Evolutionary conservation across 495 filamentous ascomycete genomes (phyloP).

Genomic region (Penicillium odoratum): DNA sequence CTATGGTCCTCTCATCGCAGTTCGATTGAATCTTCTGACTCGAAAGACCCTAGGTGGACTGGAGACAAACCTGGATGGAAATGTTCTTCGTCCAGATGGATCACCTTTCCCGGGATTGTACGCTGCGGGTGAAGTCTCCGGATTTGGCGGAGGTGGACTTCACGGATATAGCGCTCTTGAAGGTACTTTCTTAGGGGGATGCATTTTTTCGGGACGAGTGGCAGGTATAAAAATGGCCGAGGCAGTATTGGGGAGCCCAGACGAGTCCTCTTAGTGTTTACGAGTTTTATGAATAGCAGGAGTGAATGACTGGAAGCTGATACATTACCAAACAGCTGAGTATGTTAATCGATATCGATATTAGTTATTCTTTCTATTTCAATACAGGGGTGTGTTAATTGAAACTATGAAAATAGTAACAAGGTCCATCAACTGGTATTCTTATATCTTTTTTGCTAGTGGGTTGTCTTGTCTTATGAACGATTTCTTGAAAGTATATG

Average conservation of each 20-base stretch:
- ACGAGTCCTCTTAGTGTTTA: not conserved
- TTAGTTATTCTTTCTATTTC: not conserved
- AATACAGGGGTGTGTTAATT: not conserved
- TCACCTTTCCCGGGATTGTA: slow-evolving; percentile 2
- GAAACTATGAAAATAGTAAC: too few relatives aligned
- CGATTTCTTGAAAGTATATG: too few relatives aligned
- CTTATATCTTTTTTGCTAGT: too few relatives aligned
- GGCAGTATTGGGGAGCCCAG: not conserved
- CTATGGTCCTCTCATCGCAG: slow-evolving; percentile 1
- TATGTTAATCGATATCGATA: not conserved
- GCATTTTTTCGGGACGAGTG: slow-evolving; percentile 7
- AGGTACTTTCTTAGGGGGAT: slow-evolving; percentile 7
- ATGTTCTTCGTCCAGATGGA: slow-evolving; percentile 7
- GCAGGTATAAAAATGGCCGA: slow-evolving; percentile 6
- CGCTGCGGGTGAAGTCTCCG: slow-evolving; percentile 5
- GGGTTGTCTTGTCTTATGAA: too few relatives aligned
- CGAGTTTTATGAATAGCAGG: not conserved
- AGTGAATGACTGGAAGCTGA: not conserved
- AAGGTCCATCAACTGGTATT: too few relatives aligned
- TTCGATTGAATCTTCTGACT: slow-evolving; percentile 8
- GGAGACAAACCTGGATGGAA: slow-evolving; percentile 3
- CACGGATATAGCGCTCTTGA: slow-evolving; percentile 8
- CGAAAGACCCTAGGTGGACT: slow-evolving; percentile 6
- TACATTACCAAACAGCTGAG: not conserved
- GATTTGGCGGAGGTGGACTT: slow-evolving; percentile 8